phyloP scores from a whole-genome alignment of 2,329 filamentous ascomycete species.

The Pseudopithomyces chartarum region DNA sequence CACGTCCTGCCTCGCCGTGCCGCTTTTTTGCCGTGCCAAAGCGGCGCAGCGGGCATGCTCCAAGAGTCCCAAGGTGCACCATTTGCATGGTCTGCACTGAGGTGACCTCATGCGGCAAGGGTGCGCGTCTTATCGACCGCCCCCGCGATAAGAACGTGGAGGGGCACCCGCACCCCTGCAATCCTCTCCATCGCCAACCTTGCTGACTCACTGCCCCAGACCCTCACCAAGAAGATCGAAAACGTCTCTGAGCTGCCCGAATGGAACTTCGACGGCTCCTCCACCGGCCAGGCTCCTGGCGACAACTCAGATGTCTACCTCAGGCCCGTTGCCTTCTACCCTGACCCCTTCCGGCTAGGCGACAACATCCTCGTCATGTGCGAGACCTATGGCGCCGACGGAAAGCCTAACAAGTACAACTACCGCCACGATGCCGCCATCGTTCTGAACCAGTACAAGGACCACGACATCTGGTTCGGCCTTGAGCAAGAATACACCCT shows the following conservation, averaged over 20 bases:
- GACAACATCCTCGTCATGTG: conserved; percentile 94
- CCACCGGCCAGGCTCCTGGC: conserved; percentile 87
- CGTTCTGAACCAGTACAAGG: conserved; percentile 85
- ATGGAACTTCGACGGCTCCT: conserved; percentile 88
- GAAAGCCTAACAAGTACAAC: conserved; percentile 40
- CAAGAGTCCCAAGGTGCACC: neutral
- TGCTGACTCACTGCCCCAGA: conserved; percentile 53
- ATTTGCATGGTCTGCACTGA: neutral
- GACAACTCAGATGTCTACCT: conserved; percentile 99
- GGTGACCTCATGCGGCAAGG: conserved; percentile 16
- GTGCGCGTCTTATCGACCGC: conserved; percentile 33
- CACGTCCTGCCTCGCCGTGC: too few species aligned
- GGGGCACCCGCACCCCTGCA: conserved; percentile 8
- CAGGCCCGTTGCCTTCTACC: conserved; percentile 84
- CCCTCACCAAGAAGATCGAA: conserved; percentile 63
- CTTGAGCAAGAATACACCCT: conserved; percentile 98
- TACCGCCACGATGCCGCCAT: conserved; percentile 66
- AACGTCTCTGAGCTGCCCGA: conserved; percentile 71
- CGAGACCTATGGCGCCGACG: conserved; percentile 94
- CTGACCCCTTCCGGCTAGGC: conserved; percentile 85
- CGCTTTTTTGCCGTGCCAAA: too few species aligned
- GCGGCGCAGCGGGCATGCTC: too few species aligned
- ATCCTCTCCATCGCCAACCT: neutral
- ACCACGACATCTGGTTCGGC: conserved; percentile 93
- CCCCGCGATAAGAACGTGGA: conserved; percentile 37